Evolutionary conservation across 2,329 filamentous ascomycete genomes (phyloP).

Genomic region (Ophiostoma novo-ulmi): DNA sequence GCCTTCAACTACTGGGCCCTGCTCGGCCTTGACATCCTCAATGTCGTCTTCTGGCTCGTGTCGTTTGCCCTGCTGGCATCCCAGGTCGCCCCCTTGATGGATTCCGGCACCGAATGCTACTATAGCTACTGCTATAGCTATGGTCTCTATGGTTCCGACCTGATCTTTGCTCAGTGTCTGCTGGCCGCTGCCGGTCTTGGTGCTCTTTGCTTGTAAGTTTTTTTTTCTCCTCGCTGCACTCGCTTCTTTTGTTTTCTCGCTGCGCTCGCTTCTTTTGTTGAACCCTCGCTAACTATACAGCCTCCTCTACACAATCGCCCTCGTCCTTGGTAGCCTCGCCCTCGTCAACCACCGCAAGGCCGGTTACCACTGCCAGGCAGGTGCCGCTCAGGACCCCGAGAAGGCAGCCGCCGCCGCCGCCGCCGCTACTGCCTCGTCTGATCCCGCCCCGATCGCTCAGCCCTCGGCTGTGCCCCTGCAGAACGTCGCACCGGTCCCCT

Average conservation of each 20-base stretch:
- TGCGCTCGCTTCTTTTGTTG: not conserved
- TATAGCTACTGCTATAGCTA: slow-evolving; percentile 28
- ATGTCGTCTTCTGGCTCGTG: slow-evolving; percentile 50
- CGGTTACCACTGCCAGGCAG: slow-evolving; percentile 39
- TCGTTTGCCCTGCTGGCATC: slow-evolving; percentile 41
- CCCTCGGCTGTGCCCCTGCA: not conserved
- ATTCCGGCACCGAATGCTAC: slow-evolving; percentile 27
- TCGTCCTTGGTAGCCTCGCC: slow-evolving; percentile 40
- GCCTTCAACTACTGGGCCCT: slow-evolving; percentile 52
- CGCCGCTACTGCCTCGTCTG: not conserved
- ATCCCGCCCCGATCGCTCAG: not conserved
- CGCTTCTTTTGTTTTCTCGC: too few relatives aligned
- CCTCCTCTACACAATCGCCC: slow-evolving; percentile 40
- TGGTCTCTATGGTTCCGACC: slow-evolving; percentile 12
- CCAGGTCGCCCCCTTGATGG: slow-evolving; percentile 33
- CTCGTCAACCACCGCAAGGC: slow-evolving; percentile 43
- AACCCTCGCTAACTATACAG: slow-evolving; percentile 30
- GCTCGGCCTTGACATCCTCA: slow-evolving; percentile 47
- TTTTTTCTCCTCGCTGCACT: not conserved
- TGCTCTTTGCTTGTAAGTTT: slow-evolving; percentile 34
- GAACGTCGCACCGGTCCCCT: slow-evolving; percentile 12
- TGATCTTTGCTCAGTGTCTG: slow-evolving; percentile 30
- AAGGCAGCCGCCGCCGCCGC: slow-evolving; percentile 17
- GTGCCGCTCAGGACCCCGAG: slow-evolving; percentile 28
- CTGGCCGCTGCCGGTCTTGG: slow-evolving; percentile 36